Base-by-base conservation (phyloP, 1,284 basidiomycete species). In the Boletus mariae region DNA sequence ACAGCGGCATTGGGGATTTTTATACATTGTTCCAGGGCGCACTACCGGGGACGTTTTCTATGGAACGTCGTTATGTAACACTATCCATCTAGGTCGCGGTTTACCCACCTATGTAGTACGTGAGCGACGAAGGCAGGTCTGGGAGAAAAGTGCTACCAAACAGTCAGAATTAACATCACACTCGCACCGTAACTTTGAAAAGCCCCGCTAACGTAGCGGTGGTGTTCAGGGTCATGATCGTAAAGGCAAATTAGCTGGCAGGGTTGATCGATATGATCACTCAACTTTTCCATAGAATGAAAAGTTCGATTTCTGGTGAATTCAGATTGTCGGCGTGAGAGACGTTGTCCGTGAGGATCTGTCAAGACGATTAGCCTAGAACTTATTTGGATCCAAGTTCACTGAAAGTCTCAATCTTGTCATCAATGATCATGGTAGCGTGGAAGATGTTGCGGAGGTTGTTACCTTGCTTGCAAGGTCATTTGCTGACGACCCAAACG, bases 51-150 rank as follows among this genome's bases (percentile, higher is more conserved):
- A 20, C 38, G 31, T 50, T 45, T 49, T 29, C 51, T 37, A 37
- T 8, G 31, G 31, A 17, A 9, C n/a, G 9, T 17, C 3, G 8
- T 37, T 37, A 37, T 17, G 35, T 37, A 17, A 37, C 35, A 1
- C 7, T 40, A 23, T n/a, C 17, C 40, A 20, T 26, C 31, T 9
- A 10, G 8, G 9, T 29, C 23, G 10, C 28, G 9, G 10, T 11
- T 57, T 46, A 50, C 45, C 31, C 54, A 46, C 28, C 28, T 28
- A 37, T 28, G 28, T 26, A 35, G 44, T 44, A 54, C 25, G 61
- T 49, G 28, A 35, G 37, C 17, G 28, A 31, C 17, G 12, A n/a
- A 9, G 15, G 26, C 23, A 20, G 26, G 41, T 56, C 51, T 61
- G 56, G 28, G 25, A 55, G 42, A 42, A 53, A 53, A 23, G 9